Base-by-base conservation (phyloP, 352 stramenopile genomes). In the Pythium pectinolyticum region DNA sequence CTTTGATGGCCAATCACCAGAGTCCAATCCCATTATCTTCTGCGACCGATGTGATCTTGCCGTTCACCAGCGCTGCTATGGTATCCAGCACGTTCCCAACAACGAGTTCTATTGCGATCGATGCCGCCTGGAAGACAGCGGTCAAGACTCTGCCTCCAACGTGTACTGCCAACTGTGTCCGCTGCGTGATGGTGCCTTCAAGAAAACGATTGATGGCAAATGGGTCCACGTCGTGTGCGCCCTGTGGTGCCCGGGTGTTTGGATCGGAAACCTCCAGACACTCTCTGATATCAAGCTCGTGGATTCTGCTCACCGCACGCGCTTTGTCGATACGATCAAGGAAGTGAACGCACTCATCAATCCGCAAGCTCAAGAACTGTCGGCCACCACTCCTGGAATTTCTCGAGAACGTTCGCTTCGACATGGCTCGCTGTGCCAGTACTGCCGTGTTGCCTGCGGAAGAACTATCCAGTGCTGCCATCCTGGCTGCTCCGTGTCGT, bases 51-150 rank as follows among this genome's bases (percentile, higher is more conserved):
- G 89, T 55, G 84, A 95, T 59, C 70, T 97, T 28, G 87, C 87
- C n/a, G 87, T 96, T 22, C 89, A 97, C 57, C 87, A 93, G 63
- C 78, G 81, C 10, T 97, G 89, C 72, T 97, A 97, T 48, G 89
- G 89, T 49, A 80, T 97, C 46, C 73, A 77, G 5, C 79, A 94
- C 46, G 84, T 96, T 15, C 86, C 84, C 9, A 90, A 71, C 52
- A 93, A 74, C 67, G 87, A 96, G 66, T 97, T 96, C 62, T 93
- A 89, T 60, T 97, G 89, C 57, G 86, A 96, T 57, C 79, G 82
- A n/a, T 97, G 89, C 55, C 75, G 72, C 46, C 67, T 78, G 6
- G 74, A 81, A 31, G 71, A 78, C 30, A 80, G 88, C 32, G 75
- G 75, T 27, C 59, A 78, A 11, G 80, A 90, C 48, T 73, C 82